Evolutionary conservation across 2,329 filamentous ascomycete genomes (phyloP), one percentile per base, ranked within the genome.

Genomic region (Cordyceps pruinosa): DNA sequence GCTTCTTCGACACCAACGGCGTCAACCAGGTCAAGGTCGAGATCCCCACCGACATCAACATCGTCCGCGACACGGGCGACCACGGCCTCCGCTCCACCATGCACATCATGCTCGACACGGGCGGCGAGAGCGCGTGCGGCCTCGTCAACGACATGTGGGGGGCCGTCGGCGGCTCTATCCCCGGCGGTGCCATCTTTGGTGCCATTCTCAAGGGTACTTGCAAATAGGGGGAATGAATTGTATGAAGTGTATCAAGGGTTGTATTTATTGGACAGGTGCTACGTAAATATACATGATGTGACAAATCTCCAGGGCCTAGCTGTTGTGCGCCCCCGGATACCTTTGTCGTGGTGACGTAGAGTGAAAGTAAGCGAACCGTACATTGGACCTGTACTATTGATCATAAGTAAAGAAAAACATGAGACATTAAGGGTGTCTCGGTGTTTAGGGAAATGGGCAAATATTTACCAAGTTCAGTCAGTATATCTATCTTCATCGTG

Each of bases 61-160:
- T 58, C 28, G 44, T 58, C 15, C 42, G 42, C 15, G 44, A 58
- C 48, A 57, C 55, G n/a, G 55, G 55, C 30, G 55, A 57, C 41
- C 55, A 57, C 30, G 55, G 55, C 23, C 55, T 57, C 26, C 56
- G 56, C 34, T 58, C 56, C 34, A 54, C 56, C 17, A 53, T 58
- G 56, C 56, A 58, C 49, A 58, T 58, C 44, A 41, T 42, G 46
- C 50, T 58, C 15, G 56, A 58, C 23, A 58, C 44, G 2, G 42
- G 28, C 13, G 56, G 56, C 28, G 49, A 58, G 32, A 54, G 56
- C 49, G 42, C 41, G 15, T 58, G 56, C 49, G 49, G n/a, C 7
- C 42, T 28, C 19, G 28, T 54, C 34, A 48, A 58, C 23, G 26
- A 32, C 34, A 53, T 58, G 34, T 58, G 56, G 56, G 26, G 44